Evolutionary conservation across 495 filamentous ascomycete genomes (phyloP), one percentile per base, ranked within the genome.

Genomic region (Xylaria venustula): DNA sequence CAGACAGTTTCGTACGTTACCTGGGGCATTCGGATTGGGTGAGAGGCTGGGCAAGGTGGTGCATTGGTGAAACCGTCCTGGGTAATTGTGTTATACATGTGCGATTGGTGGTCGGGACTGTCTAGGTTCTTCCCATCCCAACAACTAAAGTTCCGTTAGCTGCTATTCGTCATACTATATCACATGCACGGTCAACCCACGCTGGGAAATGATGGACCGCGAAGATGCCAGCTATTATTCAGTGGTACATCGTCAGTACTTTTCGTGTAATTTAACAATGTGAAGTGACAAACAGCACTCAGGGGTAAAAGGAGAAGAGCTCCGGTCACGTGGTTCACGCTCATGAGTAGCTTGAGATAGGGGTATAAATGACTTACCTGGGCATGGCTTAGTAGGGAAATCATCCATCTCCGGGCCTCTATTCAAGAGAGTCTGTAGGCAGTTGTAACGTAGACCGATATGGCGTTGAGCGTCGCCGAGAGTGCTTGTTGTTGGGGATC

Each of bases 51-150:
- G 75, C 81, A 83, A 6, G 77, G 53, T 1, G 76, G 76, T 7
- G 72, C 72, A 42, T 72, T 67, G 30, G 62, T 58, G 68, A 81
- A 81, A 22, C 75, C 74, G 26, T 77, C 75, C 53, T 41, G 28
- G 12, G 54, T 67, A 34, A 72, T 71, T 4, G 77, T 79, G 66
- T 73, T 74, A 70, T 70, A 78, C 77, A 79, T 79, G 73, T 86
- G 83, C 14, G 79, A 77, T 46, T 78, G 75, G 68, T 85, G 83
- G 70, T 85, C 79, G 26, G 78, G 75, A 46, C 78, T 81, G 68
- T 84, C 82, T n/a, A 84, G 73, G 65, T 83, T 84, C 67, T 80
- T 77, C 53, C 82, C 83, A 65, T 86, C 82, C 82, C 82, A 85
- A 71, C 80, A 79, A 58, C 77, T 77, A 23, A 26, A 46, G 0